Evolutionary conservation across 495 filamentous ascomycete genomes (phyloP).

Genomic region (Hyphodiscus hymeniophilus): DNA sequence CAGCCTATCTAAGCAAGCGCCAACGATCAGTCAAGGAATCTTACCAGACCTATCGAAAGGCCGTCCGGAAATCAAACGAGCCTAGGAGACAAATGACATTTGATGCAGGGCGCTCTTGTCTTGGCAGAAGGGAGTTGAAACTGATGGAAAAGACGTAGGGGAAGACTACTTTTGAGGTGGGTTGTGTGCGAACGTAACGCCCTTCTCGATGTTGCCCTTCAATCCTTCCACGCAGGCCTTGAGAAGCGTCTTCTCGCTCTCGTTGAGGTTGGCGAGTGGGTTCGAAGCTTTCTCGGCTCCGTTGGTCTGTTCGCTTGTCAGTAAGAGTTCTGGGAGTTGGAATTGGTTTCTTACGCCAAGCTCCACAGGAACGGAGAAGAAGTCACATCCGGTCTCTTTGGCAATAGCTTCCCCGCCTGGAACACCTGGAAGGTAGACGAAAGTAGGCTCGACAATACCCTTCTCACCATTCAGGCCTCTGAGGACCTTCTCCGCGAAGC

Average conservation of each 20-base stretch:
- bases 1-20: constrained; percentile 24
- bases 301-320: constrained; percentile 46
- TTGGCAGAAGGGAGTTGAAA: constrained; percentile 1
- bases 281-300: constrained; percentile 79
- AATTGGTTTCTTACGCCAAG: constrained; percentile 65
- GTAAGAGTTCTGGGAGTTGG: constrained; percentile 1
- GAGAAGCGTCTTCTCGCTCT: constrained; percentile 81
- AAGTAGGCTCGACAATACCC: constrained; percentile 88
- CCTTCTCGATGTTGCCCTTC: constrained; percentile 89
- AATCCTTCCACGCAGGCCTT: constrained; percentile 64
- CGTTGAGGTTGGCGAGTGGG: constrained; percentile 61
- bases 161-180: constrained; percentile 62
- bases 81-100: background rate
- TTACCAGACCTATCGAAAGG: constrained; percentile 4
- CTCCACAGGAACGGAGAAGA: constrained; percentile 92
- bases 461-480: constrained; percentile 82
- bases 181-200: constrained; percentile 79
- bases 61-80: constrained; percentile 1
- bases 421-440: constrained; percentile 86
- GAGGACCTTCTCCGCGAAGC: constrained; percentile 88
- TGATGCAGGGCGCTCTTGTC: constrained; percentile 3
- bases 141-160: constrained; percentile 7
- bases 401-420: constrained; percentile 75
- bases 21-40: constrained; percentile 25
- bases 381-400: constrained; percentile 78